Percentiles rank a stretch among this genome's conserved stretches.
Conservation (phyloP, 495 filamentous ascomycete species). For the Talaromyces liani region DNA sequence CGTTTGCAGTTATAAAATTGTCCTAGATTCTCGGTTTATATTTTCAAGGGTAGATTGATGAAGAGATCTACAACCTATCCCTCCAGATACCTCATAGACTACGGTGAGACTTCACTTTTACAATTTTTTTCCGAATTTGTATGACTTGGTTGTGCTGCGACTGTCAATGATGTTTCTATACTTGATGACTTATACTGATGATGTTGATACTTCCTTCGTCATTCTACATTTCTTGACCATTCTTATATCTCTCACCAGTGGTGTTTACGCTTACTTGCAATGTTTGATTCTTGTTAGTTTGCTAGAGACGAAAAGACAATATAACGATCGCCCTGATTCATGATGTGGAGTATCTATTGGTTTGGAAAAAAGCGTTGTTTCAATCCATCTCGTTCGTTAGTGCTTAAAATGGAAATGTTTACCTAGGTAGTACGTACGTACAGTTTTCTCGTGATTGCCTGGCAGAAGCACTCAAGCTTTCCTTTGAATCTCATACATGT, state of each 20-base stretch:
- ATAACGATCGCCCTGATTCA: not conserved
- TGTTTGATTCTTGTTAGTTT: not conserved
- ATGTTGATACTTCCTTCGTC: not conserved
- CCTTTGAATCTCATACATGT: too few species aligned
- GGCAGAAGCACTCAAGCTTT: too few species aligned
- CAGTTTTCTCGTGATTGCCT: too few species aligned
- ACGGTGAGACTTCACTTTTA: slow-evolving; percentile 16
- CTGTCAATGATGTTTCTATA: not conserved
- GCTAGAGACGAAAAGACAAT: not conserved
- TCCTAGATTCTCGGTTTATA: slow-evolving; percentile 10
- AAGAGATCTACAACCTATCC: slow-evolving; percentile 19
- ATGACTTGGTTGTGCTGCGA: not conserved
- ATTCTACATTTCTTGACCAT: not conserved
- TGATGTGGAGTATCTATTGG: not conserved
- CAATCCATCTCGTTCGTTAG: not conserved
- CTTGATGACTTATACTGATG: not conserved
- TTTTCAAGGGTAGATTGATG: slow-evolving; percentile 17
- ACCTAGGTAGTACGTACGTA: too few species aligned
- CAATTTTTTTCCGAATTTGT: slow-evolving; percentile 4
- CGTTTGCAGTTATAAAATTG: slow-evolving; percentile 2
- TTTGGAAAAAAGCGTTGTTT: not conserved
- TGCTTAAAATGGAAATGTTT: too few species aligned
- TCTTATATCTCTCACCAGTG: not conserved
- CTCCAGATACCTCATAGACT: slow-evolving; percentile 28
- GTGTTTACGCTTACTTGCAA: not conserved